A percentile compares a stretch with the other conserved stretches of the same genome.
phyloP scores from a whole-genome alignment of 768 basidiomycete species.

The Podaxis mareebaensis region DNA sequence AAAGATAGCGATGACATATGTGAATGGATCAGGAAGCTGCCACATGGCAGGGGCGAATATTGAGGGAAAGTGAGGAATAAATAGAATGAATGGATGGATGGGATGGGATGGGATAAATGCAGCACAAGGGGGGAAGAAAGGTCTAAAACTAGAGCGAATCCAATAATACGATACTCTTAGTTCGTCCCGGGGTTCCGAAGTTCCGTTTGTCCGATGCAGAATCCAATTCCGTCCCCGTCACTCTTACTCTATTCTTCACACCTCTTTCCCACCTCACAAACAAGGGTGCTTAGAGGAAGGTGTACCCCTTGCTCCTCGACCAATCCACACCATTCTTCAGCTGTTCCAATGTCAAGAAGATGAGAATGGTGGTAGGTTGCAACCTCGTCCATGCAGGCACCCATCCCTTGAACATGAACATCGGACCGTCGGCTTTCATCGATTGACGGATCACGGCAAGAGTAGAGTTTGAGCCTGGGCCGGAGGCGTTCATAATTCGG shows the following conservation, averaged over 20 bases:
- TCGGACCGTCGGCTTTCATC: constrained; percentile 71
- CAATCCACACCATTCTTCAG: constrained; percentile 73
- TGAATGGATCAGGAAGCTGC: neutral
- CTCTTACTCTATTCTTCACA: neutral
- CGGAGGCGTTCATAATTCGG: constrained; percentile 88
- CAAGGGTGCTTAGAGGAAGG: constrained; percentile 20
- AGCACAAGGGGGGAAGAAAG: neutral
- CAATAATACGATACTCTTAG: constrained; percentile 1
- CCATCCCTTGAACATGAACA: constrained; percentile 96
- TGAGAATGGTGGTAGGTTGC: constrained; percentile 86
- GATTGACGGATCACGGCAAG: constrained; percentile 67
- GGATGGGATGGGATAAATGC: neutral
- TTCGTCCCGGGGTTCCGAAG: neutral
- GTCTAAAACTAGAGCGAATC: neutral
- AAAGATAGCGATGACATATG: neutral
- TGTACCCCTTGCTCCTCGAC: constrained; percentile 43
- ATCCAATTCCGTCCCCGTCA: neutral
- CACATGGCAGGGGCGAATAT: neutral
- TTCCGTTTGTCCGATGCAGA: constrained; percentile 1
- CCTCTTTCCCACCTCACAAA: neutral
- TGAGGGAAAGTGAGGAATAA: neutral
- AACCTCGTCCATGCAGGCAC: constrained; percentile 84
- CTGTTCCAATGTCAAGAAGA: constrained; percentile 84
- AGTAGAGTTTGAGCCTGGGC: constrained; percentile 76
- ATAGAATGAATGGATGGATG: neutral